These are phyloP conservation scores for Penicillium crystallinum DNA, from an alignment of 495 filamentous ascomycete genomes.

Conservation along the genomic window DNA sequence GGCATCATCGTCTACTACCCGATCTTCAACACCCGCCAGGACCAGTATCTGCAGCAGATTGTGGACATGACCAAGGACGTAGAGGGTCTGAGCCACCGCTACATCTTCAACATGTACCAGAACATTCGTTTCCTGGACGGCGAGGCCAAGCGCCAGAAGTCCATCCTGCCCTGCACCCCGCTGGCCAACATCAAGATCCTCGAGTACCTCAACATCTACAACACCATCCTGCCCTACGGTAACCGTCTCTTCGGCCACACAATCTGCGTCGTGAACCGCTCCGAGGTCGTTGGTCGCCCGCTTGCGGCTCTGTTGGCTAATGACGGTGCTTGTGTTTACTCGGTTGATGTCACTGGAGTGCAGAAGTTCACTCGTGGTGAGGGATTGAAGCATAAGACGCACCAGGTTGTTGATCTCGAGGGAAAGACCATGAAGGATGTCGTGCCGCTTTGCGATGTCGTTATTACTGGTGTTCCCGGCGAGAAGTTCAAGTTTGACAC, in stretches of 20 bases:
- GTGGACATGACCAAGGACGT: conserved; percentile 87
- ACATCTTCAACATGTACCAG: conserved; percentile 99
- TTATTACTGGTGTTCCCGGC: conserved; percentile 88
- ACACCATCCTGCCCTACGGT: conserved; percentile 88
- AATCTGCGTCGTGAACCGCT: conserved; percentile 91
- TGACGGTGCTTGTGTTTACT: conserved; percentile 92
- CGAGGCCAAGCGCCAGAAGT: conserved; percentile 71
- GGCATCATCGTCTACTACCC: conserved; percentile 99
- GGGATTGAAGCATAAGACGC: conserved; percentile 72
- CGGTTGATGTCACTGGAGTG: conserved; percentile 86
- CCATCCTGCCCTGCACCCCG: conserved; percentile 90
- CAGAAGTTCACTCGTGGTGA: conserved; percentile 85
- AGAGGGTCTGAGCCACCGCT: conserved; percentile 86
- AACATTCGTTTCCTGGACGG: conserved; percentile 91
- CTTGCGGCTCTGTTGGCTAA: conserved; percentile 94
- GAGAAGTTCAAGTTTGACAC: conserved; percentile 84
- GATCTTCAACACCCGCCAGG: conserved; percentile 83
- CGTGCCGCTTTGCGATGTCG: conserved; percentile 81
- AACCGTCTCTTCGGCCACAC: conserved; percentile 88
- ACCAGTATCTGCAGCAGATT: conserved; percentile 94
- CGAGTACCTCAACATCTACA: conserved; percentile 92
- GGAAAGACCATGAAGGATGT: conserved; percentile 73
- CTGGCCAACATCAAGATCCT: conserved; percentile 94
- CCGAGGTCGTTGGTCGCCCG: conserved; percentile 90
- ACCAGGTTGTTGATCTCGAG: conserved; percentile 76